Evolutionary conservation across 1,284 basidiomycete genomes (phyloP), one percentile per base, ranked within the genome.

Genomic region (Cutaneotrichosporon mucoides): DNA sequence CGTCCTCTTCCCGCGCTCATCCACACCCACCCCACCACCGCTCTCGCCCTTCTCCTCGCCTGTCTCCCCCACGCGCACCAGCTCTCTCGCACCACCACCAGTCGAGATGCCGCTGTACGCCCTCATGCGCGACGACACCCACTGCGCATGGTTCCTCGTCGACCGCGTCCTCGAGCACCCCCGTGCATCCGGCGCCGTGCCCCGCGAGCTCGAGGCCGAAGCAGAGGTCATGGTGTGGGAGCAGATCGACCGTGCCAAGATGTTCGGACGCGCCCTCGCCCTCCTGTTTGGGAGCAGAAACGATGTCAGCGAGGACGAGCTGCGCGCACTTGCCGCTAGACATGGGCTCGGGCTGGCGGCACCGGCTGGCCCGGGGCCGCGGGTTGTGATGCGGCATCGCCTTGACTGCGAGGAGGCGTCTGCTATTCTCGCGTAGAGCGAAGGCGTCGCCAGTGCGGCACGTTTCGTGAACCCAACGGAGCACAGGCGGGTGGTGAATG

Each of bases 231-330:
- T 71, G 34, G 74, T 67, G 1, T 73, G 71, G 69, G 56, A 63
- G 51, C 70, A 76, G 65, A 65, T 76, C n/a, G 68, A 66, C 52
- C 66, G 69, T 15, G 74, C 68, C 4, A 71, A 70, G 62, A 59
- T 62, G 47, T 76, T 75, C 49, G 62, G 66, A 0, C 65, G 67
- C 12, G 65, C 58, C 4, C 61, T 76, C 15, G 74, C 72, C 5
- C 45, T 54, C 38, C 66, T 68, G 66, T 72, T 72, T 46, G 62
- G 45, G 11, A 15, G 15, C 34, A 43, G 41, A 4, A 60, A 57
- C 43, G 43, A 57, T 13, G 65, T 72, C 33, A 58, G 44, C 33
- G 66, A 70, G 55, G 49, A 56, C 11, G 62, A 66, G 24, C 58
- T 76, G 43, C 53, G 53, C 43, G 58, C 55, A 1, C 54, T 75